Conservation (phyloP, 495 filamentous ascomycete genomes). For the Haplographium delicatum region DNA sequence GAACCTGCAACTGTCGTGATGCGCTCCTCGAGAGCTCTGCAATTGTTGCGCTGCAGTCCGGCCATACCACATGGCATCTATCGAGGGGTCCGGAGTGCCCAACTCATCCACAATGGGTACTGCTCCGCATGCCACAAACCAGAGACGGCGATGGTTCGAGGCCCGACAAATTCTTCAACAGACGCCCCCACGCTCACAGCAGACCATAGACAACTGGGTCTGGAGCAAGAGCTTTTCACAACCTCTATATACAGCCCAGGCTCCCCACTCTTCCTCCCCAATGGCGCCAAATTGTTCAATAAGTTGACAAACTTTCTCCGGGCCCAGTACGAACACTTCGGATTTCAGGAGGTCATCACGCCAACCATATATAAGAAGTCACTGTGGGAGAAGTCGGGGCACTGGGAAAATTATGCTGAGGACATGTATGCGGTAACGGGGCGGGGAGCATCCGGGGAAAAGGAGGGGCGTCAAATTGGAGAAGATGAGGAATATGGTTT, state of each 20-base stretch:
- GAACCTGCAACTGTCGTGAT: slow-evolving; percentile 14
- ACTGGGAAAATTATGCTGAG: slow-evolving; percentile 90
- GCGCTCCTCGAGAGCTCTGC: slow-evolving; percentile 23
- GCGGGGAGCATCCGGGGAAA: slow-evolving; percentile 46
- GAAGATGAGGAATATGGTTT: slow-evolving; percentile 80
- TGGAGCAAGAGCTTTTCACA: slow-evolving; percentile 71
- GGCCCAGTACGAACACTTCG: slow-evolving; percentile 79
- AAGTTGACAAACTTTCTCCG: slow-evolving; percentile 81
- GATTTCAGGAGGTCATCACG: slow-evolving; percentile 87
- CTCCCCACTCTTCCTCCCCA: slow-evolving; percentile 82
- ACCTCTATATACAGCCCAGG: slow-evolving; percentile 78
- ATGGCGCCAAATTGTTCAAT: slow-evolving; percentile 82
- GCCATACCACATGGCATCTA: slow-evolving; percentile 5
- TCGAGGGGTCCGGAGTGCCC: not conserved
- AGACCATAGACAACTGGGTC: slow-evolving; percentile 68
- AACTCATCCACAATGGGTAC: slow-evolving; percentile 11
- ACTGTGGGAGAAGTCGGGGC: slow-evolving; percentile 83
- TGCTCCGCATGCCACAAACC: slow-evolving; percentile 10
- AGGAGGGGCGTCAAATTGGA: slow-evolving; percentile 31
- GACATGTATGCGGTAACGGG: slow-evolving; percentile 90
- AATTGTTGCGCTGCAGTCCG: slow-evolving; percentile 6
- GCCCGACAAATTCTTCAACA: slow-evolving; percentile 2
- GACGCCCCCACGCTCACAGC: slow-evolving; percentile 25
- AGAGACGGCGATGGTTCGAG: not conserved
- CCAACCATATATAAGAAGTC: slow-evolving; percentile 92